Evolutionary conservation across 768 basidiomycete species (phyloP), one percentile per base, ranked within the genome.

Genomic region (Coprinopsis strossmayeri): DNA sequence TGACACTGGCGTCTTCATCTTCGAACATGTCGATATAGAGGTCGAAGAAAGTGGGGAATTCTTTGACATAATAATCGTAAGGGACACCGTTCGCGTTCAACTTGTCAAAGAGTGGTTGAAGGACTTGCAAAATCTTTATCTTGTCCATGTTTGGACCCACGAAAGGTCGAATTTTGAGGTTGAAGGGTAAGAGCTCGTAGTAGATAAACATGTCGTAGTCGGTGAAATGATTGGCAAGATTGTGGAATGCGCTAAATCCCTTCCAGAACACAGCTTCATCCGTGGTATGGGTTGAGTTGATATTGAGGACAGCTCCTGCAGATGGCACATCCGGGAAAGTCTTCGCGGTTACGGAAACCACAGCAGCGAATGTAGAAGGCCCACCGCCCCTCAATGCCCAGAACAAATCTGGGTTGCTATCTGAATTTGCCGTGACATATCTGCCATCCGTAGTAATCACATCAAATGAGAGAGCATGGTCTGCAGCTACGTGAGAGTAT

Each of bases 381-480:
- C 61, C 63, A 12, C 63, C 64, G 23, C 61, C 62, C 28, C 57
- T 60, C 3, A 74, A 54, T 2, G 71, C 72, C 58, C 64, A 74
- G 56, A 67, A 73, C 0, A 74, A 60, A 43, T 73, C 70, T 9
- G 46, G 32, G 42, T 73, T 68, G 41, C 67, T 49, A 41, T 57
- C 66, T 57, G 52, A 62, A 57, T 46, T 64, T 45, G 53, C 66
- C 52, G 55, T 62, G 45, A 53, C 55, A 44, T 60, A 59, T 18
- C 59, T 26, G 9, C 72, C 73, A 45, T 65, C 59, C 1, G 73
- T 66, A 1, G 71, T 73, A 18, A 73, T 65, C 11, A 72, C 61
- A 30, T 66, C 66, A 51, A 68, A 64, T 26, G 67, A 57, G 0
- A 71, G 61, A 1, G 56, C 55, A 45, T 60, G 62, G 50, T 57